Evolutionary conservation across 2,329 filamentous ascomycete species (phyloP).

Genomic region (Alternaria dauci): DNA sequence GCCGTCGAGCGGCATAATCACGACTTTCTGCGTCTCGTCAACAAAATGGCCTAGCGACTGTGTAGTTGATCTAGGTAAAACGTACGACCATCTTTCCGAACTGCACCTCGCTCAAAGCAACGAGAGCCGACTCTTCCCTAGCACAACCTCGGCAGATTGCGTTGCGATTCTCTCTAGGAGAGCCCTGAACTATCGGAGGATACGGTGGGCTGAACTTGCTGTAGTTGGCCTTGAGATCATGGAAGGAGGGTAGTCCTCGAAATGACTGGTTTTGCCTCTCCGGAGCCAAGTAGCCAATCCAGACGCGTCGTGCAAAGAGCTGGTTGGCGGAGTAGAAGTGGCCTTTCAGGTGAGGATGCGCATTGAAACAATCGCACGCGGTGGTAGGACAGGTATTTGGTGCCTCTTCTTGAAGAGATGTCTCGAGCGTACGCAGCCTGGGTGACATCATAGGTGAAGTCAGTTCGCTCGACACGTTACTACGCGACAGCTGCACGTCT

Average conservation of each 20-base stretch:
- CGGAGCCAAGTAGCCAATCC: constrained; percentile 33
- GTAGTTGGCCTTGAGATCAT: constrained; percentile 20
- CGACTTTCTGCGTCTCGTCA: constrained; percentile 24
- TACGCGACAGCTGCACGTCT: neutral
- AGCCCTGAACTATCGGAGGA: constrained; percentile 14
- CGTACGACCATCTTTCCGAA: constrained; percentile 20
- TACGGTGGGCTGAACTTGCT: constrained; percentile 13
- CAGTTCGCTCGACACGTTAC: constrained; percentile 2
- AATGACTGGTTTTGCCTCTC: constrained; percentile 20
- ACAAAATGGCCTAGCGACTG: neutral
- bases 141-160: constrained; percentile 35
- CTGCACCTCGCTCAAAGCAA: constrained; percentile 29
- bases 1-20: constrained; percentile 28
- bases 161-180: constrained; percentile 10
- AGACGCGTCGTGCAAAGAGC: constrained; percentile 27
- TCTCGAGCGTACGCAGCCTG: neutral
- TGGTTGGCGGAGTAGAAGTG: constrained; percentile 25
- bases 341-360: constrained; percentile 7
- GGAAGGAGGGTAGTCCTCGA: constrained; percentile 24
- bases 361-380: constrained; percentile 24
- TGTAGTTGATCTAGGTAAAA: neutral
- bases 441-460: constrained; percentile 8
- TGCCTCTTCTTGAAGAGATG: neutral
- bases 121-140: constrained; percentile 9
- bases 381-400: neutral